Conservation (phyloP, 495 filamentous ascomycete species). For the Xylaria bambusicola region DNA sequence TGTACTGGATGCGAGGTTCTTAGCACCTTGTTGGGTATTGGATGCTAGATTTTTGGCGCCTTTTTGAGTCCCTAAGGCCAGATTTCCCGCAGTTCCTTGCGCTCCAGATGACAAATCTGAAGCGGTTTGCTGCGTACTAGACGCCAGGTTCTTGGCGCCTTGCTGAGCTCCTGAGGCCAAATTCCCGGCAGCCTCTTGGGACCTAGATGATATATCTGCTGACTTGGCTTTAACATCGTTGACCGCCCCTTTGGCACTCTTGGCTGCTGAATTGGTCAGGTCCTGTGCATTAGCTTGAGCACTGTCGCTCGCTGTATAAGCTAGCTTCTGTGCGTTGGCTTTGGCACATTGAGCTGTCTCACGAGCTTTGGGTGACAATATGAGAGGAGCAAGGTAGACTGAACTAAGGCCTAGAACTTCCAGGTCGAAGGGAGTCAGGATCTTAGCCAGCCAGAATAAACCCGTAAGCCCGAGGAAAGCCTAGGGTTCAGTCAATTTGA, state of each 20-base stretch:
- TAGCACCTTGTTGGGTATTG: background rate
- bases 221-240: background rate
- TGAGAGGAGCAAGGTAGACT: background rate
- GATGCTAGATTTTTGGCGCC: background rate
- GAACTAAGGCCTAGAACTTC: background rate
- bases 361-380: background rate
- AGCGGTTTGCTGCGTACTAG: background rate
- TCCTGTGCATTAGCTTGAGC: background rate
- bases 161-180: background rate
- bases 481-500: background rate
- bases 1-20: background rate
- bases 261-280: background rate
- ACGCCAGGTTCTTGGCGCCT: background rate
- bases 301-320: background rate
- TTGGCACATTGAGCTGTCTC: background rate
- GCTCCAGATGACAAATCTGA: background rate
- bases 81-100: background rate
- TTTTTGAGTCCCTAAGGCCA: background rate
- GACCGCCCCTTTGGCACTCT: background rate
- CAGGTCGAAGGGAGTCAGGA: slow-evolving; percentile 4
- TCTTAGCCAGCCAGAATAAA: slow-evolving; percentile 6
- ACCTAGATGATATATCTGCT: background rate
- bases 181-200: background rate
- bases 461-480: background rate
- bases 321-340: background rate